Percentiles rank a stretch among this genome's conserved stretches.
Conservation (phyloP, 176 grass and related monocot genomes). For the Triticum turgidum region DNA sequence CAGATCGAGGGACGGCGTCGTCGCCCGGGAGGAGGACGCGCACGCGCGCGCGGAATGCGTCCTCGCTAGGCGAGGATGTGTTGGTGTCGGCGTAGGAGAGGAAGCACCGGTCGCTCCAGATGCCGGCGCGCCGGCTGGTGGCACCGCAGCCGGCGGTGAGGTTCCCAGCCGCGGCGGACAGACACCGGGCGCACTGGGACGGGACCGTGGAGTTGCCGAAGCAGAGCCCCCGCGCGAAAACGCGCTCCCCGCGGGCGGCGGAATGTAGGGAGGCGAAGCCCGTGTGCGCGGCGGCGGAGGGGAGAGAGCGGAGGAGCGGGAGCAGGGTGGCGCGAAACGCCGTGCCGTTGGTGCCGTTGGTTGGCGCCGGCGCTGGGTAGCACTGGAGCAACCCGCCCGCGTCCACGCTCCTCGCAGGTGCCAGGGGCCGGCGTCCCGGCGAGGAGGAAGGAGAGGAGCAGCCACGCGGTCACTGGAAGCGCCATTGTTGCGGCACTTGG, state of each 20-base stretch:
- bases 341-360: not conserved
- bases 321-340: not conserved
- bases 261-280: not conserved
- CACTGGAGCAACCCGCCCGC: not conserved
- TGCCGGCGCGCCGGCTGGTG: not conserved
- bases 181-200: not conserved
- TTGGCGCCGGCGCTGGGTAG: not conserved
- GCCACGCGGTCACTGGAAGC: not conserved
- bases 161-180: not conserved
- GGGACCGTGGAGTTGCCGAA: not conserved
- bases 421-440: not conserved
- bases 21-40: not conserved
- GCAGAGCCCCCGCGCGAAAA: conserved; percentile 12
- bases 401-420: not conserved
- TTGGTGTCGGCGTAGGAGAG: conserved; percentile 2
- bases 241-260: not conserved
- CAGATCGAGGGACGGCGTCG: not conserved
- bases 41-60: not conserved
- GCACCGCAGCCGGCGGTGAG: not conserved
- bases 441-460: not conserved
- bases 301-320: not conserved
- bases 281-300: not conserved
- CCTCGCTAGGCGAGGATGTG: not conserved
- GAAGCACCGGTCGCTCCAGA: not conserved
- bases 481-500: not conserved